phyloP scores from a whole-genome alignment of 2,329 filamentous ascomycete species.

The Botrytis deweyae region DNA sequence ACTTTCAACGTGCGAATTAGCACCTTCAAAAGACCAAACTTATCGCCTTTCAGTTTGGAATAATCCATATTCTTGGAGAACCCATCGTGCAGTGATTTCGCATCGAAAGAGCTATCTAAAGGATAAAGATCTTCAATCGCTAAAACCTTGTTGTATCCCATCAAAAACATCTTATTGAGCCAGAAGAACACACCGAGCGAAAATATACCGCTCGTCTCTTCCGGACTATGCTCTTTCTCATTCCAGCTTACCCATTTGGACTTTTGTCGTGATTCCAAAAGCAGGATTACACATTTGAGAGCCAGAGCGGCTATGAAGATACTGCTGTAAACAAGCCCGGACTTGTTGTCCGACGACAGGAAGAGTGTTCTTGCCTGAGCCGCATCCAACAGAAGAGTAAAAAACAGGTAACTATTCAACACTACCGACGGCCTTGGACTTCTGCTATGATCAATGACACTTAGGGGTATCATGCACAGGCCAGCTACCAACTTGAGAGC shows the following conservation, averaged over 20 bases:
- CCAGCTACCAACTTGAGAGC: neutral
- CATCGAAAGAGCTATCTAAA: conserved; percentile 24
- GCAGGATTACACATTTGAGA: conserved; percentile 23
- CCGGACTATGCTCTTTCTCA: conserved; percentile 23
- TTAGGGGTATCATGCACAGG: conserved; percentile 7
- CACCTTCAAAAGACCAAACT: conserved; percentile 29
- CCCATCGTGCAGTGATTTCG: conserved; percentile 22
- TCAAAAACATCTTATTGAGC: conserved; percentile 39
- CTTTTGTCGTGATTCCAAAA: conserved; percentile 27
- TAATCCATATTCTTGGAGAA: conserved; percentile 22
- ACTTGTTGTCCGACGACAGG: conserved; percentile 4
- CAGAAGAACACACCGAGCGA: conserved; percentile 39
- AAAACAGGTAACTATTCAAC: conserved; percentile 24
- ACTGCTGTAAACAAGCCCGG: conserved; percentile 28
- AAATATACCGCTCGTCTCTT: conserved; percentile 39
- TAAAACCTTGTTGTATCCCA: conserved; percentile 36
- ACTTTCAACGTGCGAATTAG: conserved; percentile 25
- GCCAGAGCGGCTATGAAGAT: conserved; percentile 19
- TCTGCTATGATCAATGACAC: conserved; percentile 24
- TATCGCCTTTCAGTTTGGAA: conserved; percentile 22
- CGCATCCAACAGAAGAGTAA: conserved; percentile 25
- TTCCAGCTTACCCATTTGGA: conserved; percentile 13
- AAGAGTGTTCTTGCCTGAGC: conserved; percentile 26
- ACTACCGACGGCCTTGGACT: conserved; percentile 25
- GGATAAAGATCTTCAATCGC: conserved; percentile 34